Base-by-base conservation (phyloP, 208 protist genomes). In the Herpetomonas samuelpessoai region DNA sequence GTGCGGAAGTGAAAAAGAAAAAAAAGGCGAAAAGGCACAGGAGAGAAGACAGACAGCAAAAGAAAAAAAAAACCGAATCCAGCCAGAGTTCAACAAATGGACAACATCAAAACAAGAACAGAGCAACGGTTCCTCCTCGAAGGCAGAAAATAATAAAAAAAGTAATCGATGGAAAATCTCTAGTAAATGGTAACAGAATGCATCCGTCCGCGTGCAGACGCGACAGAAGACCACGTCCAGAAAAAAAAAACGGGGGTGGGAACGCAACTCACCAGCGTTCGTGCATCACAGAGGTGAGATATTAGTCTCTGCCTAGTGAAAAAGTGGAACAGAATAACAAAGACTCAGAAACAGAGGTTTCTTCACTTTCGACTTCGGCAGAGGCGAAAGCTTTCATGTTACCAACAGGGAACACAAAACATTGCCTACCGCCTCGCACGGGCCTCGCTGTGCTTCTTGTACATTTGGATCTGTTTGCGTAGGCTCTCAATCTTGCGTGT, bases 401-500 rank as follows among this genome's bases (percentile, higher is more conserved):
- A n/a, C n/a, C n/a, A n/a, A n/a, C n/a, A n/a, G n/a, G n/a, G n/a
- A n/a, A n/a, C n/a, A n/a, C n/a, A n/a, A n/a, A n/a, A n/a, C n/a
- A n/a, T n/a, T n/a, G n/a, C n/a, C n/a, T 45, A 27, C 19, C 47
- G 51, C 50, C 71, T 27, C 26, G 65, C 51, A 14, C 73, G 62
- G 14, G 68, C 63, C 30, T 78, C 64, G 26, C 70, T 49, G 54
- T 83, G 87, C 16, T 71, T 79, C 59, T 68, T 70, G 65, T 92
- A 86, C 63, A 84, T 68, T 18, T 51, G 68, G 30, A 97, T 85
- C 73, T 91, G 79, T 24, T 78, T 85, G 28, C 86, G 76, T 63
- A 97, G 71, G 29, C 61, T 61, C 47, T 90, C 85, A 55, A 96
- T 93, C 50, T 79, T 81, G 39, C 88, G 74, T 18, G 82, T 67